Percentiles rank a stretch among this genome's conserved stretches.
Evolutionary conservation across 2,329 filamentous ascomycete species (phyloP).

Genomic region (Beauveria sp.): DNA sequence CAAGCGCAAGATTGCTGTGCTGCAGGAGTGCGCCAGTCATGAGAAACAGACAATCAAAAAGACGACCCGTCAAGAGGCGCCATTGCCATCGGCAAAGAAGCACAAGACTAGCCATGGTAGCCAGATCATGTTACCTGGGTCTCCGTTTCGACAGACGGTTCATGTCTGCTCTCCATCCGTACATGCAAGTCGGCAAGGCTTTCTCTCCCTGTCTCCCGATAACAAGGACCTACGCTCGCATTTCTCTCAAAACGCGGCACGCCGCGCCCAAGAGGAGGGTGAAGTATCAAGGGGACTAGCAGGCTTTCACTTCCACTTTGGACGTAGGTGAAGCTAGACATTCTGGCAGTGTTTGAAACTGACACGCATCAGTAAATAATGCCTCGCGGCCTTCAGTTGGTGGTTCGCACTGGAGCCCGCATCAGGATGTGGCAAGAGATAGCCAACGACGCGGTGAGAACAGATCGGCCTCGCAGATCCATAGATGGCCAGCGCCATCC

Average conservation of each 20-base stretch:
- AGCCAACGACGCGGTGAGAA: not conserved
- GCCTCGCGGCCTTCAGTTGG: not conserved
- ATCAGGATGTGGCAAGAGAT: not conserved
- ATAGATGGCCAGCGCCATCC: not conserved
- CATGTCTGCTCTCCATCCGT: not conserved
- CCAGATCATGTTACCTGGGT: not conserved
- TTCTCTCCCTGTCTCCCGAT: not conserved
- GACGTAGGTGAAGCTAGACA: not conserved
- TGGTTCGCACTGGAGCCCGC: conserved; percentile 1
- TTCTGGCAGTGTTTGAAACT: not conserved
- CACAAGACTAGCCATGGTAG: not conserved
- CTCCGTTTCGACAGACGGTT: not conserved
- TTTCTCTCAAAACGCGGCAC: not conserved
- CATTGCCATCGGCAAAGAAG: not conserved
- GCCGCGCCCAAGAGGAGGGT: not conserved
- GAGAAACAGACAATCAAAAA: not conserved
- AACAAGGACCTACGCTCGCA: not conserved
- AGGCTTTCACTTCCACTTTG: not conserved
- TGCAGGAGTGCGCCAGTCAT: not conserved
- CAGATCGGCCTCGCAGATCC: too few species aligned
- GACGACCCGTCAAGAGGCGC: not conserved
- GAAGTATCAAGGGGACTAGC: not conserved
- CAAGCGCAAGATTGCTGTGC: not conserved
- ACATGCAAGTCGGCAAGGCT: not conserved
- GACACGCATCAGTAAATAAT: not conserved